Percentiles rank a stretch among this genome's conserved stretches.
phyloP scores from a whole-genome alignment of 768 basidiomycete species.

The Gymnopilus junonius region DNA sequence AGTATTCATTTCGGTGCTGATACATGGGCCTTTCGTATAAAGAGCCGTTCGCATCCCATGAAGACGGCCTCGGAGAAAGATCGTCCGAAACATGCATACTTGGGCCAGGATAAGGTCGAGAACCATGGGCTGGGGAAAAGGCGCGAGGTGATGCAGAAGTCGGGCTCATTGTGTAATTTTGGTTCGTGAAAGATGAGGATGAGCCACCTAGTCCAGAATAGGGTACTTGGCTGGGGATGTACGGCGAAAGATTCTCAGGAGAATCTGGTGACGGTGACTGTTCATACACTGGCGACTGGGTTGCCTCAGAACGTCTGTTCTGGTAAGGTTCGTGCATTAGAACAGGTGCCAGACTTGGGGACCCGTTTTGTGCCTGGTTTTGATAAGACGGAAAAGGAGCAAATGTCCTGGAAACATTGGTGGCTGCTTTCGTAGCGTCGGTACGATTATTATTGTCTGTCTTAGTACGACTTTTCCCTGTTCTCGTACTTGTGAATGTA shows the following conservation, averaged over 20 bases:
- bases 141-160: not conserved
- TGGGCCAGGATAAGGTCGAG: not conserved
- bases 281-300: constrained; percentile 23
- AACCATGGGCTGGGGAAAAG: not conserved
- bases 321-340: constrained; percentile 48
- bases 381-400: constrained; percentile 43
- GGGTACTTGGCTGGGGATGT: constrained; percentile 7
- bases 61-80: not conserved
- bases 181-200: constrained; percentile 2
- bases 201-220: constrained; percentile 8
- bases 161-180: not conserved
- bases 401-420: constrained; percentile 39
- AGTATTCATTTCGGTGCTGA: constrained; percentile 6
- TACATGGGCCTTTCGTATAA: constrained; percentile 4
- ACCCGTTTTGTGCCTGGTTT: constrained; percentile 27
- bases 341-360: constrained; percentile 34
- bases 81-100: not conserved
- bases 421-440: constrained; percentile 31
- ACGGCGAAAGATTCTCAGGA: constrained; percentile 16
- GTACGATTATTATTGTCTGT: constrained; percentile 40
- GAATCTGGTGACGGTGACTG: constrained; percentile 25
- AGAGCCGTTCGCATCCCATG: not conserved
- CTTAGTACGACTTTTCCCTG: constrained; percentile 53
- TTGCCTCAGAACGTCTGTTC: constrained; percentile 16
- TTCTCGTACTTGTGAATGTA: constrained; percentile 69